Percentiles rank a stretch among this genome's conserved stretches.
Evolutionary conservation across 805 yeast genomes (phyloP).

Genomic region (Lipomyces spencermartinsiae): DNA sequence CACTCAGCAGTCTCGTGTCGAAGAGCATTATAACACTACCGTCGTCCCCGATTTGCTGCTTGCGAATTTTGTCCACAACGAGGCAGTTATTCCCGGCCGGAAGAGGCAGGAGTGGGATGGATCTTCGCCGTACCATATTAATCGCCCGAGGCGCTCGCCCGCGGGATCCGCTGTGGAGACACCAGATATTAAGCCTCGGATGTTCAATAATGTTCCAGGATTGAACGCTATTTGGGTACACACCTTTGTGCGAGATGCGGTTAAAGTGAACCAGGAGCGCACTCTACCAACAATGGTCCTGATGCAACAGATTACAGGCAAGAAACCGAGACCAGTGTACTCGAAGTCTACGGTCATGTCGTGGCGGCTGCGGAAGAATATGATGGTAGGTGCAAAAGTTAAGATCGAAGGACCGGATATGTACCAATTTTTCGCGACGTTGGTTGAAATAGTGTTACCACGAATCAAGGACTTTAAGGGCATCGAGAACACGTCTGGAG

Average conservation of each 20-base stretch:
- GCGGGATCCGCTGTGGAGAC: constrained; percentile 75
- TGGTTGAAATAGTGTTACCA: constrained; percentile 92
- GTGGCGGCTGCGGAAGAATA: constrained; percentile 88
- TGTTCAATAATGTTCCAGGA: constrained; percentile 73
- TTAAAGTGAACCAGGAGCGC: constrained; percentile 67
- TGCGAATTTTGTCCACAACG: constrained; percentile 70
- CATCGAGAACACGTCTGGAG: constrained; percentile 77
- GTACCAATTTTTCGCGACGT: constrained; percentile 82
- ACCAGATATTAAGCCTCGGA: constrained; percentile 72
- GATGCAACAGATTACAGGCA: constrained; percentile 93
- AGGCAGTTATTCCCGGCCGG: constrained; percentile 55
- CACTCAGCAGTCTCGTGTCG: constrained; percentile 79
- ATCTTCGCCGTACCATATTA: constrained; percentile 84
- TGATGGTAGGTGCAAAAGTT: constrained; percentile 89
- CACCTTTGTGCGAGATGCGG: constrained; percentile 75
- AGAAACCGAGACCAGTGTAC: constrained; percentile 73
- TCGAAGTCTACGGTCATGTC: constrained; percentile 80
- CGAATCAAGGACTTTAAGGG: constrained; percentile 88
- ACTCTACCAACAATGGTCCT: constrained; percentile 79
- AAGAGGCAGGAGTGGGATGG: constrained; percentile 87
- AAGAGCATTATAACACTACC: constrained; percentile 76
- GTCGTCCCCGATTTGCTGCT: constrained; percentile 78
- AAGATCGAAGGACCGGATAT: constrained; percentile 78
- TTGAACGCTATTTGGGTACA: constrained; percentile 72
- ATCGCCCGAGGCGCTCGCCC: constrained; percentile 80